phyloP scores from a whole-genome alignment of 2,329 filamentous ascomycete species.

The Celoporthe dispersa region DNA sequence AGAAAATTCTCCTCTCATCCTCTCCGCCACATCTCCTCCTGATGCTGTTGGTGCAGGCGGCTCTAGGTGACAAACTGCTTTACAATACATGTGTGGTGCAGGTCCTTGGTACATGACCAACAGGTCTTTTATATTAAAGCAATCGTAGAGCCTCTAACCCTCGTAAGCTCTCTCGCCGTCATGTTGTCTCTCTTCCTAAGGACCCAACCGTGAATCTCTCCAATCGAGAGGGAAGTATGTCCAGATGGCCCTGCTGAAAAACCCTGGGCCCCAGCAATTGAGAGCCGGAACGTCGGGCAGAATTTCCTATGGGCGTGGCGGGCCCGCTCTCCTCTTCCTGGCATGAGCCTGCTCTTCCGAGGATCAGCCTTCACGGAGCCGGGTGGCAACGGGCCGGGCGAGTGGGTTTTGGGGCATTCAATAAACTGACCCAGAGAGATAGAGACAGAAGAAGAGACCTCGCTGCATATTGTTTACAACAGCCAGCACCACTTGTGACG shows the following conservation, averaged over 20 bases:
- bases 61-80: too few species aligned
- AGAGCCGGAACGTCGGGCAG: constrained; percentile 2
- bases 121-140: too few species aligned
- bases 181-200: background rate
- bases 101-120: too few species aligned
- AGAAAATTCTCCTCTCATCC: too few species aligned
- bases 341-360: background rate
- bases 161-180: background rate
- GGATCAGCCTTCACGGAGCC: constrained; percentile 4
- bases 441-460: too few species aligned
- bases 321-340: constrained; percentile 4
- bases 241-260: too few species aligned
- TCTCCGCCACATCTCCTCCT: too few species aligned
- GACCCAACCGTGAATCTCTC: background rate
- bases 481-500: background rate
- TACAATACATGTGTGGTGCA: too few species aligned
- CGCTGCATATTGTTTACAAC: background rate
- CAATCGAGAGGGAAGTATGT: background rate
- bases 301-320: background rate
- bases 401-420: background rate
- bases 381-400: background rate
- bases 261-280: background rate
- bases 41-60: too few species aligned
- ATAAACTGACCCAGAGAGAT: background rate
- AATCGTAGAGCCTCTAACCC: background rate